Percentiles rank a stretch among this genome's conserved stretches.
Conservation (phyloP, 1,284 basidiomycete species). For the Amanita bisporigera region DNA sequence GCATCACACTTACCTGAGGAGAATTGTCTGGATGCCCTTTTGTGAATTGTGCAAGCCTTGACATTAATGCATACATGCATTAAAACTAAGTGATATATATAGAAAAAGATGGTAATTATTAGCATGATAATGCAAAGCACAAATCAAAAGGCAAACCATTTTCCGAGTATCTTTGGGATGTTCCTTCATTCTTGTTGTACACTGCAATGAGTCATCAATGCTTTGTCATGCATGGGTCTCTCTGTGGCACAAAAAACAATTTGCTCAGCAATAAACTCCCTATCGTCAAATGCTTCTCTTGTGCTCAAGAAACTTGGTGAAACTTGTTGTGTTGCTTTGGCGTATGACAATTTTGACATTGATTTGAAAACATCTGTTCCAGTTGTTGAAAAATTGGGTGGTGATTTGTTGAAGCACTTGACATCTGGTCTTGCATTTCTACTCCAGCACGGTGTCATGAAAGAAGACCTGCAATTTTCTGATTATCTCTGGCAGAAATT, state of each 20-base stretch:
- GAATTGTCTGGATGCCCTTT: too few species aligned
- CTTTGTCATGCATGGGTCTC: conserved; percentile 33
- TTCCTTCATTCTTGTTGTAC: conserved; percentile 37
- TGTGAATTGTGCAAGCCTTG: too few species aligned
- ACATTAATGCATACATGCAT: too few species aligned
- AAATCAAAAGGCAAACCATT: conserved; percentile 35
- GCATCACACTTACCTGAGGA: too few species aligned
- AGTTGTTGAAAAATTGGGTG: too few species aligned
- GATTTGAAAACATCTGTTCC: too few species aligned
- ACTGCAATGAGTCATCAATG: conserved; percentile 31
- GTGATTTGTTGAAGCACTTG: conserved; percentile 32
- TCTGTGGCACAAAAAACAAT: conserved; percentile 22
- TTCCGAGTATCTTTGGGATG: conserved; percentile 33
- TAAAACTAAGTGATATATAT: too few species aligned
- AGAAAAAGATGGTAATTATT: not conserved
- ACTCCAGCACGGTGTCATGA: conserved; percentile 30
- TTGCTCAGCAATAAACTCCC: not conserved
- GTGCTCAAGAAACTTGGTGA: conserved; percentile 18
- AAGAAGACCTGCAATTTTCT: conserved; percentile 38
- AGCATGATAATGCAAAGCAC: not conserved
- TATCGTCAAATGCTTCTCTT: not conserved
- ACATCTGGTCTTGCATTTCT: conserved; percentile 35
- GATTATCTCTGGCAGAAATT: conserved; percentile 37
- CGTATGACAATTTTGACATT: conserved; percentile 45
- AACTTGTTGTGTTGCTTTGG: conserved; percentile 15